These are phyloP conservation scores for Straminergon stramineum DNA, from an alignment of 225 moss, liverwort and hornwort species.

Conservation along the genomic window DNA sequence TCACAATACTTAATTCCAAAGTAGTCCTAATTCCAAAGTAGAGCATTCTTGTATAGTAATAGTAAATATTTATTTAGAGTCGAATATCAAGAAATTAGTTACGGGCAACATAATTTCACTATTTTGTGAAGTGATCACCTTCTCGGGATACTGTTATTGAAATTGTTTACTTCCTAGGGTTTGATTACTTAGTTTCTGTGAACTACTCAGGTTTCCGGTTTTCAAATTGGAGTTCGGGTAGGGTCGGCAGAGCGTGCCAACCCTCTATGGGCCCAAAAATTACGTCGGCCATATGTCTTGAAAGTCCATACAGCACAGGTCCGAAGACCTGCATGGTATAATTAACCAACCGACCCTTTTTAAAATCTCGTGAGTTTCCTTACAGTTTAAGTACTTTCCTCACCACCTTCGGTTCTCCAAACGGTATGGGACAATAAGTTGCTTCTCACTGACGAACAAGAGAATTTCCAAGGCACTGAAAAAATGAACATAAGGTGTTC, in stretches of 20 bases:
- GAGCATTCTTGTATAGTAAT: too few relatives aligned
- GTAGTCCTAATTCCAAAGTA: not conserved
- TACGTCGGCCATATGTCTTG: slow-evolving; percentile 95
- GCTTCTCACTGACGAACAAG: not conserved
- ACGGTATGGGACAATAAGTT: not conserved
- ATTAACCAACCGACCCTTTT: slow-evolving; percentile 99
- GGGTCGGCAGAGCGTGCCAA: slow-evolving; percentile 81
- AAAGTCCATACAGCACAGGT: slow-evolving; percentile 89
- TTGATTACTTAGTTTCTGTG: not conserved
- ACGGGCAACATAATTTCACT: not conserved
- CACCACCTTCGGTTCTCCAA: not conserved
- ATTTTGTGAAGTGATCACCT: too few relatives aligned
- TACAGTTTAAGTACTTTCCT: not conserved
- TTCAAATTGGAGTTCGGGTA: not conserved
- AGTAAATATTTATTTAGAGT: too few relatives aligned
- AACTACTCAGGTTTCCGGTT: not conserved
- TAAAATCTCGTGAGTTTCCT: fast-evolving
- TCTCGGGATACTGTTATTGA: too few relatives aligned
- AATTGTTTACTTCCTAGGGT: not conserved
- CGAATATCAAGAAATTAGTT: too few relatives aligned
- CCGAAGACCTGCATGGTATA: slow-evolving; percentile 49
- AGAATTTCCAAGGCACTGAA: not conserved
- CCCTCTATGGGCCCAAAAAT: slow-evolving; percentile 57
- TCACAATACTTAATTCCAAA: not conserved
- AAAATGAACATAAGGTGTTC: not conserved